Conservation (phyloP, 2,329 filamentous ascomycete species). For the Diplodia seriata region DNA sequence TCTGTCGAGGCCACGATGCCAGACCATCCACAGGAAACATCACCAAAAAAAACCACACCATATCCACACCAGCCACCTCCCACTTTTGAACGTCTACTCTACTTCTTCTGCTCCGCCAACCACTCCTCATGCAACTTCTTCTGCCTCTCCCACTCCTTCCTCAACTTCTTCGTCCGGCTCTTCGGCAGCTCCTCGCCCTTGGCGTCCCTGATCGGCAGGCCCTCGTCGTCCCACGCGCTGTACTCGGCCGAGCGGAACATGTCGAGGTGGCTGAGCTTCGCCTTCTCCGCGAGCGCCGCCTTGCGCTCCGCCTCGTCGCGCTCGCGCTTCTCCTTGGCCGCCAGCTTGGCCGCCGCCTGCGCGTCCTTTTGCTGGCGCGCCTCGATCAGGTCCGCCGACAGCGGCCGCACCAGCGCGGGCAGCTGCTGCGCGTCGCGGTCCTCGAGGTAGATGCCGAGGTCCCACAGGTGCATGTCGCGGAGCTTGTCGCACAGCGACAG, state of each 20-base stretch:
- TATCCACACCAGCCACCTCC: no score
- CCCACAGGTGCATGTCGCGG: constrained; percentile 80
- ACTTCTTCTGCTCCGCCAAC: constrained; percentile 17
- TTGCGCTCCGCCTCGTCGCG: constrained; percentile 66
- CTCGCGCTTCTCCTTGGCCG: constrained; percentile 60
- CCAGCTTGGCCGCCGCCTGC: constrained; percentile 51
- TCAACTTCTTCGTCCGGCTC: constrained; percentile 78
- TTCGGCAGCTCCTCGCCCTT: constrained; percentile 83
- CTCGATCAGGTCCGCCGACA: constrained; percentile 64
- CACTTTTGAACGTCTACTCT: neutral
- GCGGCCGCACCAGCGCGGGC: constrained; percentile 74
- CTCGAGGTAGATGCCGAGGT: constrained; percentile 86
- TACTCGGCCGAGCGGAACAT: constrained; percentile 70
- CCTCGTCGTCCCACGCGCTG: constrained; percentile 81
- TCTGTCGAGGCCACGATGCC: no score
- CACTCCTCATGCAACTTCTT: constrained; percentile 81
- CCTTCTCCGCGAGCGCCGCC: constrained; percentile 62
- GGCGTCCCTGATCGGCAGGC: constrained; percentile 77
- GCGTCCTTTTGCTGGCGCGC: constrained; percentile 62
- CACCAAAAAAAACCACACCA: no score
- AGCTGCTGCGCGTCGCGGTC: constrained; percentile 69
- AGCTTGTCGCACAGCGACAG: constrained; percentile 79
- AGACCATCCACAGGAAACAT: no score
- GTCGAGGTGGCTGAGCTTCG: constrained; percentile 62
- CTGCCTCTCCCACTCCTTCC: constrained; percentile 89